Evolutionary conservation across 208 protist species (phyloP), one percentile per base, ranked within the genome.

Genomic region (Wallacemonas rigidus): DNA sequence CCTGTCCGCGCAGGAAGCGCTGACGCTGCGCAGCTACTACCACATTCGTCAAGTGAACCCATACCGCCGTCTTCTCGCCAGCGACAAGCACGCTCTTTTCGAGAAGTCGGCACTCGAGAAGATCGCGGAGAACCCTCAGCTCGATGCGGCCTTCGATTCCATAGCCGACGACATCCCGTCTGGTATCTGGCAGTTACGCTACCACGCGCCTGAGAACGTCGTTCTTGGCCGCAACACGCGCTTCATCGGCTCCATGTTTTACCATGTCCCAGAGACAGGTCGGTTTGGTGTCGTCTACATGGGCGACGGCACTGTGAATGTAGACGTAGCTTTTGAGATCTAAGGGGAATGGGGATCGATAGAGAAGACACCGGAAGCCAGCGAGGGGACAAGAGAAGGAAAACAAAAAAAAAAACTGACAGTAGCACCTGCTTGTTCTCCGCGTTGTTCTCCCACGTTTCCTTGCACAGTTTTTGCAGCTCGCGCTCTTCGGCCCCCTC

Each of bases 231-330:
- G 81, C 67, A 90, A 89, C 71, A 75, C 80, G 1, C 82, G 71
- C 55, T 94, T 93, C 69, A 50, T 79, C 1, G 91, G 91, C 4
- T 91, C 91, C 11, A 44, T 93, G 3, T 94, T 96, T 60, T 94
- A 90, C 71, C 91, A 96, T 74, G 82, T 92, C 1, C 91, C 89
- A 0, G 89, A 90, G 72, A 93, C 88, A n/a, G 74, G 71, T 15
- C 74, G 80, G 11, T 87, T 85, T 67, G 91, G 91, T n/a, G 90
- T 75, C 9, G 48, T 96, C 2, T 96, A 96, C 80, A 96, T 96
- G 81, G 91, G 91, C 9, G 85, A 96, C 56, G 91, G 91, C n/a
- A 91, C 81, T 68, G 80, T 95, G 35, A 92, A 95, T 74, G 51
- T 83, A 48, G 88, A 95, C 67, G 75, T 90, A 48, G 82, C 87